These are phyloP conservation scores for Acanthamoeba sp. DNA, from an alignment of 208 protist species.

Conservation along the genomic window DNA sequence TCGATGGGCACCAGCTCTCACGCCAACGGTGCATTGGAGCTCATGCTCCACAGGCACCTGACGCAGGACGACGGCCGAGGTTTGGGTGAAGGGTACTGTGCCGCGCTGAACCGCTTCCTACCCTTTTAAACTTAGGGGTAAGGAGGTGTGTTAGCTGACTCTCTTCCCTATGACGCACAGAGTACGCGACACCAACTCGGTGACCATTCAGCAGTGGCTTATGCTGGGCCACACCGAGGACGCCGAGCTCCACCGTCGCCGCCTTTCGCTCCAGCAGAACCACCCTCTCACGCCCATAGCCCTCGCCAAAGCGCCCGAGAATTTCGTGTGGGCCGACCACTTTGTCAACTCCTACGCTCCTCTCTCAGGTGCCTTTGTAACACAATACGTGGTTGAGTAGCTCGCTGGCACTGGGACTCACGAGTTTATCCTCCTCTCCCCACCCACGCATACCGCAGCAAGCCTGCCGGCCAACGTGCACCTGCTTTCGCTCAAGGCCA, in stretches of 20 bases:
- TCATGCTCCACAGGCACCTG: constrained; percentile 80
- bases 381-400: not conserved
- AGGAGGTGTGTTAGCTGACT: not conserved
- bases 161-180: not conserved
- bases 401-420: too few species aligned
- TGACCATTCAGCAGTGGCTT: constrained; percentile 34
- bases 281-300: constrained; percentile 6
- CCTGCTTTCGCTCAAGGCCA: constrained; percentile 38
- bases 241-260: constrained; percentile 40
- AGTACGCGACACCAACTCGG: not conserved
- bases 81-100: constrained; percentile 59
- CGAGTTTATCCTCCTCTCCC: too few species aligned
- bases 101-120: not conserved
- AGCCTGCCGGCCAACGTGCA: constrained; percentile 47
- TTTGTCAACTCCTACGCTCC: constrained; percentile 46
- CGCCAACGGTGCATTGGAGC: constrained; percentile 55
- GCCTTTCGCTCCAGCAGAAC: constrained; percentile 21
- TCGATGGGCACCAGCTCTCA: constrained; percentile 35
- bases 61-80: constrained; percentile 75
- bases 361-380: not conserved
- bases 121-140: not conserved
- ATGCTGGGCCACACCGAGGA: not conserved
- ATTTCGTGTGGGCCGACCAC: not conserved
- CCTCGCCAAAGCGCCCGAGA: not conserved
- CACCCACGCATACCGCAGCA: too few species aligned